These are phyloP conservation scores for Conticribra weissflogii DNA, from an alignment of 108 stramenopile genomes.

Conservation along the genomic window DNA sequence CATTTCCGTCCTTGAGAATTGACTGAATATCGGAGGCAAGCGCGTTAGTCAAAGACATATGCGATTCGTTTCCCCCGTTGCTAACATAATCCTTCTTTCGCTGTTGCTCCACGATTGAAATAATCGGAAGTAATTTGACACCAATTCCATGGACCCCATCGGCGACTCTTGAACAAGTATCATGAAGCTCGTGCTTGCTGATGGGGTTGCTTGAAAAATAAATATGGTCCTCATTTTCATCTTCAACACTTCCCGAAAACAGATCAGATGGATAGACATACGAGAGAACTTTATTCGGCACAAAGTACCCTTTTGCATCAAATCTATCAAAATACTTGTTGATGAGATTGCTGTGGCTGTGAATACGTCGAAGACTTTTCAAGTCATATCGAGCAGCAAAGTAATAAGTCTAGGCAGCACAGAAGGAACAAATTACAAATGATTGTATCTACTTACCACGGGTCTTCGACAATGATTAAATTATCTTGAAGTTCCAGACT, in stretches of 20 bases:
- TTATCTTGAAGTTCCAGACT: constrained; percentile 52
- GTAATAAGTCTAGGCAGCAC: not conserved
- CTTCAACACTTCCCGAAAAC: constrained; percentile 6
- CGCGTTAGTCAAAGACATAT: constrained; percentile 7
- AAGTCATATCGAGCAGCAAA: not conserved
- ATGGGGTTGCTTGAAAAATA: too few relatives aligned
- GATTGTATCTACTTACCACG: constrained; percentile 46
- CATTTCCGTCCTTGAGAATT: constrained; percentile 10
- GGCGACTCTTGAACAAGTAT: not conserved
- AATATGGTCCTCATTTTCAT: too few relatives aligned
- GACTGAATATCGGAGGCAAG: constrained; percentile 10
- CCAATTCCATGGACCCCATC: constrained; percentile 2
- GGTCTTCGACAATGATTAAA: constrained; percentile 57
- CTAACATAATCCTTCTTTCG: constrained; percentile 15
- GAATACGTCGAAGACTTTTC: constrained; percentile 59
- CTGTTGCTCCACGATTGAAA: constrained; percentile 35
- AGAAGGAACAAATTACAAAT: too few relatives aligned
- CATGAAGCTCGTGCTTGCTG: too few relatives aligned
- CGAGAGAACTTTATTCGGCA: constrained; percentile 55
- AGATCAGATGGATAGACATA: constrained; percentile 80
- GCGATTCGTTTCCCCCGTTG: too few relatives aligned
- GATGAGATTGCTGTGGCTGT: constrained; percentile 56
- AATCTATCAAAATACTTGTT: constrained; percentile 62
- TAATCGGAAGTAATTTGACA: constrained; percentile 23
- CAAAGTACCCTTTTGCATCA: constrained; percentile 34